Conservation (phyloP, 768 basidiomycete genomes). For the Gymnopilus dilepis region DNA sequence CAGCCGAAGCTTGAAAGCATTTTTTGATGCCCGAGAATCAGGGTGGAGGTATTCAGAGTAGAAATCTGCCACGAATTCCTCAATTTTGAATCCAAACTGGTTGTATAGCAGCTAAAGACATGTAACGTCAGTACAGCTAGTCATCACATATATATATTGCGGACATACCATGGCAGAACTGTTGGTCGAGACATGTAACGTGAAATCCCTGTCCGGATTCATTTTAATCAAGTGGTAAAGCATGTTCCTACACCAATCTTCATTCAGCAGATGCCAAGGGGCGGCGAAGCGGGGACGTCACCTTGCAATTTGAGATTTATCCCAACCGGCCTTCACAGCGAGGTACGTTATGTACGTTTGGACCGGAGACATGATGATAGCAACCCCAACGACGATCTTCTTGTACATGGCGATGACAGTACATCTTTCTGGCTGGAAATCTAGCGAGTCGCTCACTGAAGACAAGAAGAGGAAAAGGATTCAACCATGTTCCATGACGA, state of each 20-base stretch:
- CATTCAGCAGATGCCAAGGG: constrained; percentile 2
- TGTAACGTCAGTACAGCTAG: neutral
- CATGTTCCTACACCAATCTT: constrained; percentile 59
- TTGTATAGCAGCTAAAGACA: constrained; percentile 76
- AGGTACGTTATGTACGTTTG: constrained; percentile 88
- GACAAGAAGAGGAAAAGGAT: neutral
- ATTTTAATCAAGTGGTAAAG: constrained; percentile 74
- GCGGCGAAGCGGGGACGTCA: constrained; percentile 31
- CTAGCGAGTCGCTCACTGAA: constrained; percentile 72
- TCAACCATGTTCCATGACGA: neutral
- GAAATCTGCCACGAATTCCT: constrained; percentile 82
- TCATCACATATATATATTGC: neutral
- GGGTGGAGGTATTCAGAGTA: constrained; percentile 81
- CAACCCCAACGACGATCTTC: constrained; percentile 71
- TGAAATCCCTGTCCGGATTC: constrained; percentile 79
- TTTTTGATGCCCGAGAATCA: constrained; percentile 74
- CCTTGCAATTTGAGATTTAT: constrained; percentile 81
- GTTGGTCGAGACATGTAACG: constrained; percentile 81
- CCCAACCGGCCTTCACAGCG: constrained; percentile 81
- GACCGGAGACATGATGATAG: constrained; percentile 76
- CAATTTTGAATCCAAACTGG: constrained; percentile 86
- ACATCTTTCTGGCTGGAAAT: constrained; percentile 70
- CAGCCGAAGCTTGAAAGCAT: constrained; percentile 79
- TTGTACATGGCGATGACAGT: constrained; percentile 81
- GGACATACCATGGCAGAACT: constrained; percentile 75